Evolutionary conservation across 176 grass and related monocot genomes (phyloP), one percentile per base, ranked within the genome.

Genomic region (Phyllostachys edulis): DNA sequence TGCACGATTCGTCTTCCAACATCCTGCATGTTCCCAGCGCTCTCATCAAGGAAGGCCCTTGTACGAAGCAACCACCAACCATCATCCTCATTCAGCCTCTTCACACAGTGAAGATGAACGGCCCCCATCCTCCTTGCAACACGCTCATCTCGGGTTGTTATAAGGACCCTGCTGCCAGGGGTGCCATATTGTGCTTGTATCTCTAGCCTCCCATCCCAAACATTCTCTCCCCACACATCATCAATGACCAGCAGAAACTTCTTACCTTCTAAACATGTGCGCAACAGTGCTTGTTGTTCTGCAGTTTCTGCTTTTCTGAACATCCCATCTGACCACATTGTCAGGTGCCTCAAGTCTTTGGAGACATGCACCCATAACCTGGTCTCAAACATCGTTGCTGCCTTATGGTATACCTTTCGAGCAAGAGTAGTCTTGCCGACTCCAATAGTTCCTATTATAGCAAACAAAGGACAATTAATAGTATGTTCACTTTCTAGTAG

Each of bases 221-320:
- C 84, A 67, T 81, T 62, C 20, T 80, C 78, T 38, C 71, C 72
- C 80, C 80, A 79, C 20, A 90, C 88, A 80, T 93, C 80, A 90
- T 90, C 91, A 23, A 93, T 78, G 69, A 93, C 81, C 41, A 93
- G 69, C 5, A 93, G 77, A 44, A 86, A 82, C 50, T 68, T 93
- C 26, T 63, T 85, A 76, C 65, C 44, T 80, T 21, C 42, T 88
- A 88, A 71, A 76, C 7, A 71, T 64, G 20, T 16, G 18, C 41
- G 79, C 24, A 88, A 5, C 55, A 18, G 1, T 71, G 16, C 60
- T 11, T 38, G 81, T 68, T 75, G 81, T 73, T 17, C 21, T 50
- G 38, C 7, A 27, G 51, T 80, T 3, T 79, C 81, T 67, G 38
- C 76, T 74, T 9, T 46, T 15, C 39, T 74, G 61, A 84, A 89